Base-by-base conservation (phyloP, 768 basidiomycete species). In the Nidula microcarpa region DNA sequence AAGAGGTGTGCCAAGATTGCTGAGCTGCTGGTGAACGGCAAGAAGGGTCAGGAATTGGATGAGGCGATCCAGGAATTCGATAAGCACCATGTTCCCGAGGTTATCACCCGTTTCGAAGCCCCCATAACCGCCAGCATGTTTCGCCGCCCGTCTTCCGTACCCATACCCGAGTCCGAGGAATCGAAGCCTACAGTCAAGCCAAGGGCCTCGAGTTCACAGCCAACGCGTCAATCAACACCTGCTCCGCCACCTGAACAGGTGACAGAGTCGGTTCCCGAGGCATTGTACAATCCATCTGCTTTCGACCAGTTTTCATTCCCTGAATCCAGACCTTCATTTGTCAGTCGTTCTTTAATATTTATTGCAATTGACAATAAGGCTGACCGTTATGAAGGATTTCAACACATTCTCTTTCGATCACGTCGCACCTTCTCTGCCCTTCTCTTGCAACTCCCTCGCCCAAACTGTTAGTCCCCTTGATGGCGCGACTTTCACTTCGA, bases 41-140 rank as follows among this genome's bases (percentile, higher is more conserved):
- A 79, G 68, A 79, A 74, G 43, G 86, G 85, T 37, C 73, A 70
- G 33, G 81, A 82, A 51, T 73, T 79, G 37, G 79, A 83, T 57
- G 74, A 70, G 14, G 82, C 80, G 33, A 74, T 74, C 67, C 78
- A 72, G 63, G 82, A 75, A 69, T 78, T 74, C 73, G 85, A 74
- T 73, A 73, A 75, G 60, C 62, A 75, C 57, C 75, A 77, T 62
- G 70, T 79, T 39, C 76, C 85, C 8, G 77, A 84, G 65, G 71
- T 89, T 60, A 74, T 87, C 43, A 87, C 87, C 8, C 77, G 86
- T 50, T 89, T 89, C 64, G 86, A 89, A 65, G 74, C 79, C 1
- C 87, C 87, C 41, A 80, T 89, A 39, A 89, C 87, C 0, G 87
- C 84, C 6, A 75, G 77, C 36, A 73, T 77, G 51, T 87, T 79